Evolutionary conservation across 352 stramenopile species (phyloP), one percentile per base, ranked within the genome.

Genomic region (Phytopythium cucurbitacearum): DNA sequence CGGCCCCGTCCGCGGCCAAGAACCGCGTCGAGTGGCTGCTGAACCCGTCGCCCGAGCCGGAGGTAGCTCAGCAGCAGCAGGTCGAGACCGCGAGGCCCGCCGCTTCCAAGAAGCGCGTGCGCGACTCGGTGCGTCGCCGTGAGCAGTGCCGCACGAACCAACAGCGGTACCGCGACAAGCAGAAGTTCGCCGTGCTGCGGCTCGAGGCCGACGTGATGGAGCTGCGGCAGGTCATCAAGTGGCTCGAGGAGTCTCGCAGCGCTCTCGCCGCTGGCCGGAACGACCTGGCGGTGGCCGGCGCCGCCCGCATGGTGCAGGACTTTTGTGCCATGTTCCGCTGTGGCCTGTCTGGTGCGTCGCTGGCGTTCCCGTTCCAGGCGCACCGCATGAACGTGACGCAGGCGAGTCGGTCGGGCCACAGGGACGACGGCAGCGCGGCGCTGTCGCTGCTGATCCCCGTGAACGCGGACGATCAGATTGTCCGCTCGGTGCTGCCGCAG

Each of bases 71-170:
- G 21, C 21, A 28, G 21, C 21, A 28, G 2, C 21, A 28, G 21
- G 21, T 28, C 21, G 21, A 28, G 21, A 28, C 21, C 21, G 21
- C 21, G 21, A 28, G 21, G 21, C 21, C 21, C 21, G 21, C 21
- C 21, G 21, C 21, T 28, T 28, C 21, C 21, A 60, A 61, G 52
- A 65, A 69, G 44, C 57, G 62, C 15, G 41, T 65, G 28, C 57
- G 62, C 42, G 62, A 69, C 52, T 65, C 62, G 0, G 62, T 59
- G 4, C 60, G 68, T 8, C 71, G 71, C 4, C 65, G 68, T 7
- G 61, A 81, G 15, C 71, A 81, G 35, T 81, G 71, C 49, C 67
- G 71, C 16, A 51, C 36, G 0, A 81, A 81, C 51, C 68, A 81
- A 47, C 65, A 66, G 48, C 62, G 68, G 3, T 81, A 81, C 49